Conservation (phyloP, 2,329 filamentous ascomycete species). For the Drechslerella stenobrocha region DNA sequence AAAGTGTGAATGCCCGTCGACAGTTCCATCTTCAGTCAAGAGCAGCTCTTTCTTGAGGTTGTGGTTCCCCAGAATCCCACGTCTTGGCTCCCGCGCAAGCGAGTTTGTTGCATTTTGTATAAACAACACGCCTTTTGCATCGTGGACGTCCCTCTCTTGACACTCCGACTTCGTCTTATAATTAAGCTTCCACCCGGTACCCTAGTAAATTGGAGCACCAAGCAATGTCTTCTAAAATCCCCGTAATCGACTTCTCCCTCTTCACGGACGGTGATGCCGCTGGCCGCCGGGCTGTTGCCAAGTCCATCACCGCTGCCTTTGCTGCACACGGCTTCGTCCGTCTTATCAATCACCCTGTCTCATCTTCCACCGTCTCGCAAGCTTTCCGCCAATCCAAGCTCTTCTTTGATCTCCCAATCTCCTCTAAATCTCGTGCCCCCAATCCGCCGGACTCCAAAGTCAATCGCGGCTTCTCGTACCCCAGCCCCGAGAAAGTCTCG, state of each 20-base stretch:
- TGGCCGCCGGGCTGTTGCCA: slow-evolving; percentile 12
- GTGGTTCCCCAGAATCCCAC: not conserved
- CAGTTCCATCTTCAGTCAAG: not conserved
- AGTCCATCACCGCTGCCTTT: slow-evolving; percentile 27
- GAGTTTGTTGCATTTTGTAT: slow-evolving; percentile 4
- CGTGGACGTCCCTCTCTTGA: not conserved
- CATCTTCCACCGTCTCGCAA: slow-evolving; percentile 21
- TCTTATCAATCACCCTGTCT: slow-evolving; percentile 19
- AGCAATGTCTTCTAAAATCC: slow-evolving; percentile 24
- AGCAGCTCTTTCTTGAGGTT: not conserved
- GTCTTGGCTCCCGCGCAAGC: not conserved
- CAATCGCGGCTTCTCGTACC: slow-evolving; percentile 59
- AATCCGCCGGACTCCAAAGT: slow-evolving; percentile 51
- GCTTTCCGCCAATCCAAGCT: slow-evolving; percentile 30
- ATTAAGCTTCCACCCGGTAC: not conserved
- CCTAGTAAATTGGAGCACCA: no score
- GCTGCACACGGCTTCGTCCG: slow-evolving; percentile 37
- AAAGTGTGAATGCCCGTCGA: not conserved
- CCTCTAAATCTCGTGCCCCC: slow-evolving; percentile 21
- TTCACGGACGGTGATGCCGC: slow-evolving; percentile 19
- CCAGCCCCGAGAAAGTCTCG: slow-evolving; percentile 58
- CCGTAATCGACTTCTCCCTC: slow-evolving; percentile 31
- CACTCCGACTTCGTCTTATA: not conserved
- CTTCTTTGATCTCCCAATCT: slow-evolving; percentile 27
- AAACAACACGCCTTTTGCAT: not conserved